phyloP scores from a whole-genome alignment of 345 rosid genomes.

The Eucalyptus globulus region DNA sequence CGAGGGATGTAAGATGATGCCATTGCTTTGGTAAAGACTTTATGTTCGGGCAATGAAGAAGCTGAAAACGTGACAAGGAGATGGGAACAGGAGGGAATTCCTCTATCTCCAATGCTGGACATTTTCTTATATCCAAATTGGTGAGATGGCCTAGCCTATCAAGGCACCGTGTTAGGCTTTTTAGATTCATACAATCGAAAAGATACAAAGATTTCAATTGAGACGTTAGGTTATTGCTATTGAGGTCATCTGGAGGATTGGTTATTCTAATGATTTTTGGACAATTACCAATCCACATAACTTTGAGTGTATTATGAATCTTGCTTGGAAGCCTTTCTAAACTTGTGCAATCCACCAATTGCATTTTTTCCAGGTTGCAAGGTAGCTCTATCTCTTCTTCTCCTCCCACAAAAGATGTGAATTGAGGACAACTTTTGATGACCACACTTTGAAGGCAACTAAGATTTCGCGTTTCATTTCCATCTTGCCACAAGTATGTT shows the following conservation, averaged over 20 bases:
- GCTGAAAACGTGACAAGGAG: fast-evolving
- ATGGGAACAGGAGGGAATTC: background rate
- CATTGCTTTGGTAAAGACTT: background rate
- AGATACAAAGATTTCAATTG: fast-evolving
- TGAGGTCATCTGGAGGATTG: fast-evolving
- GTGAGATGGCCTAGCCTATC: fast-evolving
- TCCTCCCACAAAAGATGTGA: no score
- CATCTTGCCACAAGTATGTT: no score
- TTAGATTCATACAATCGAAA: fast-evolving
- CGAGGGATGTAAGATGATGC: background rate
- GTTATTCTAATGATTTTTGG: background rate
- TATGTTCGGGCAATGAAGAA: fast-evolving
- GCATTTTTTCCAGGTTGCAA: fast-evolving
- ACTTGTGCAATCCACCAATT: no score
- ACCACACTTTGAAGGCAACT: no score
- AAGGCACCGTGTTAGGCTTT: background rate
- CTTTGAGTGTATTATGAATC: fast-evolving
- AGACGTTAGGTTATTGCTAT: fast-evolving
- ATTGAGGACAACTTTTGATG: no score
- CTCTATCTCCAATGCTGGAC: background rate
- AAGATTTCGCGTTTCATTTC: no score
- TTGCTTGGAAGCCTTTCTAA: no score
- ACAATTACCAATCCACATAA: fast-evolving
- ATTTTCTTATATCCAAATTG: fast-evolving
- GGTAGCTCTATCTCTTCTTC: no score